A percentile compares a stretch with the other conserved stretches of the same genome.
Conservation (phyloP, 116 monocot species). For the Papilionanthe hybrid region DNA sequence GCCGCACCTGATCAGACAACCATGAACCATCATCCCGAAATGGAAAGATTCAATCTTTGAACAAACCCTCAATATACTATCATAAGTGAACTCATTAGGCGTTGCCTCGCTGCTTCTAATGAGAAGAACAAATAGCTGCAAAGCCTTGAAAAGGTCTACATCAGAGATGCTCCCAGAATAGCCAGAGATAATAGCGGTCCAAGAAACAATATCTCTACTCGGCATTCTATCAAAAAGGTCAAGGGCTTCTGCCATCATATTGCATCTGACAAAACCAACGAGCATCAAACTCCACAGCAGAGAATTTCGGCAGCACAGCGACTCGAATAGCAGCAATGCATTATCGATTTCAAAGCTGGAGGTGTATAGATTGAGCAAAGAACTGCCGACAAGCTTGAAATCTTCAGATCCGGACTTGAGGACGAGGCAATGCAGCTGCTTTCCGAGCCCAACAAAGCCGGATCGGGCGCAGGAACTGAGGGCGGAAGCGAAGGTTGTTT, state of each 20-base stretch:
- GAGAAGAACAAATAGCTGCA: conserved; percentile 24
- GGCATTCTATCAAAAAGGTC: conserved; percentile 24
- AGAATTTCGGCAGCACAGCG: conserved; percentile 15
- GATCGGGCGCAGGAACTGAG: conserved; percentile 17
- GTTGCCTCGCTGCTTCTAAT: background rate
- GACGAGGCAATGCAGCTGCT: conserved; percentile 25
- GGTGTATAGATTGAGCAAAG: conserved; percentile 33
- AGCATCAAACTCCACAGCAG: conserved; percentile 32
- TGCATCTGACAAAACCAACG: conserved; percentile 27
- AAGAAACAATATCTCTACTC: conserved; percentile 22
- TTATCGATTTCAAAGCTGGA: conserved; percentile 15
- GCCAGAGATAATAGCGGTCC: conserved; percentile 35
- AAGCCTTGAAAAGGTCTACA: conserved; percentile 4
- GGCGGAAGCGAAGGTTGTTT: conserved; percentile 23
- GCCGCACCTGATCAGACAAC: conserved; percentile 15
- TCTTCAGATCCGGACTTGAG: conserved; percentile 26
- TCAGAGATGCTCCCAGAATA: conserved; percentile 8
- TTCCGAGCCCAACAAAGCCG: conserved; percentile 5
- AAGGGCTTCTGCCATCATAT: conserved; percentile 19
- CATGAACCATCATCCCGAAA: conserved; percentile 28
- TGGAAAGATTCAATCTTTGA: conserved; percentile 15
- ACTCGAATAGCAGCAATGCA: conserved; percentile 12
- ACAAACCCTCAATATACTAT: conserved; percentile 24
- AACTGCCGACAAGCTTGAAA: conserved; percentile 21
- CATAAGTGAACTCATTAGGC: conserved; percentile 35